These are phyloP conservation scores for Coemansia sp. DNA, from an alignment of 192 early-diverging fungal species.

Conservation along the genomic window DNA sequence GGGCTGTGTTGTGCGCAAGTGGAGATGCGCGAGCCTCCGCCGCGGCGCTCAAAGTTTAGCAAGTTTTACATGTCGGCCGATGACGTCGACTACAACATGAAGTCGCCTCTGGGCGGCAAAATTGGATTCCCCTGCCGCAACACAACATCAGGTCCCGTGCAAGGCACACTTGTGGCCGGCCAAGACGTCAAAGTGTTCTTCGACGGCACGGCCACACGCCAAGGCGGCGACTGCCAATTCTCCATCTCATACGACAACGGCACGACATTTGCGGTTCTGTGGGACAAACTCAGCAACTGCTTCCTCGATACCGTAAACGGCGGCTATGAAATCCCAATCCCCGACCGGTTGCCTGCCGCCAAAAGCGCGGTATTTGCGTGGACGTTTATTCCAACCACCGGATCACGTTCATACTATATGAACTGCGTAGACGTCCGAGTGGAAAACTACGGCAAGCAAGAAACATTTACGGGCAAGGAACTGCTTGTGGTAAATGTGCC, in stretches of 20 bases:
- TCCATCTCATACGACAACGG: conserved; percentile 55
- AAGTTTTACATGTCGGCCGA: conserved; percentile 34
- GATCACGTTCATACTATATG: conserved; percentile 37
- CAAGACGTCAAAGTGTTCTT: conserved; percentile 52
- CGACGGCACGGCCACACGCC: conserved; percentile 39
- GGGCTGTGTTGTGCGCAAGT: conserved; percentile 33
- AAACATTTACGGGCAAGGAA: conserved; percentile 40
- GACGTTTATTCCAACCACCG: conserved; percentile 38
- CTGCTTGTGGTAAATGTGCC: conserved; percentile 47
- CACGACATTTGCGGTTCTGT: conserved; percentile 58
- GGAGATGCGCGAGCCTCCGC: conserved; percentile 46
- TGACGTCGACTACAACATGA: conserved; percentile 54
- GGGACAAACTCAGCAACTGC: conserved; percentile 54
- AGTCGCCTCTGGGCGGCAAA: conserved; percentile 34
- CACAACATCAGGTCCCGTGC: conserved; percentile 20
- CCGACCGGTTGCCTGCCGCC: conserved; percentile 52
- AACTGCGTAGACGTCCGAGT: conserved; percentile 46
- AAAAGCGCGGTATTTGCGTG: conserved; percentile 56
- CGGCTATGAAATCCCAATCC: conserved; percentile 54
- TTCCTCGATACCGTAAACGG: conserved; percentile 43
- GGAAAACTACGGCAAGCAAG: conserved; percentile 45
- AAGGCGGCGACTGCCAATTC: conserved; percentile 53
- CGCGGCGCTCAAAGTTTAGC: conserved; percentile 50
- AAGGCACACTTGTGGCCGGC: conserved; percentile 51
- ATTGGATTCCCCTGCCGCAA: conserved; percentile 44